A percentile compares a stretch with the other conserved stretches of the same genome.
Conservation (phyloP, 2,329 filamentous ascomycete genomes). For the Calonectria henricotiae region DNA sequence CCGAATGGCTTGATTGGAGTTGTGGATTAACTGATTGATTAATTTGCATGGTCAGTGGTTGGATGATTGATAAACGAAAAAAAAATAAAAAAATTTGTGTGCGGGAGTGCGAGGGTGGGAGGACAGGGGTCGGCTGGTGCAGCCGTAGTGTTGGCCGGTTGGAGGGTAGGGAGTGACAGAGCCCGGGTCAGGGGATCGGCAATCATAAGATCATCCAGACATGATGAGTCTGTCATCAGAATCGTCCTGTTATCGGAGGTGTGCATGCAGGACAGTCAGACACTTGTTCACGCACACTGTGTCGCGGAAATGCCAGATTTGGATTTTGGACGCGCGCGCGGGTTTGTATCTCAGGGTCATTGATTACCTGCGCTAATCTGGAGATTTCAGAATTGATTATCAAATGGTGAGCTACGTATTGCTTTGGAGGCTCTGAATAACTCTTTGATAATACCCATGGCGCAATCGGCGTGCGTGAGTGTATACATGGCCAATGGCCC, state of each 20-base stretch:
- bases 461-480: conserved; percentile 21
- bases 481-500: conserved; percentile 19
- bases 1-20: conserved; percentile 37
- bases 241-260: conserved; percentile 30
- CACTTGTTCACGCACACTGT: conserved; percentile 18
- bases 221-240: conserved; percentile 24
- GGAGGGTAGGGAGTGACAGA: conserved; percentile 35
- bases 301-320: conserved; percentile 8
- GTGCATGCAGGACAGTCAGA: conserved; percentile 10
- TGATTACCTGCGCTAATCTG: conserved; percentile 22
- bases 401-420: conserved; percentile 1
- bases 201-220: conserved; percentile 35
- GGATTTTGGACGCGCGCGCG: conserved; percentile 10
- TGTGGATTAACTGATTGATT: conserved; percentile 39
- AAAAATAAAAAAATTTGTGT: conserved; percentile 27
- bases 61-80: conserved; percentile 45
- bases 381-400: conserved; percentile 9
- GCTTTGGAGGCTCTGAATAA: conserved; percentile 18
- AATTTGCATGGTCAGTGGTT: conserved; percentile 34
- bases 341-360: conserved; percentile 18
- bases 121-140: conserved; percentile 17
- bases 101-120: conserved; percentile 14
- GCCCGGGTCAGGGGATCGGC: conserved; percentile 39
- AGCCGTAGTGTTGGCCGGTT: conserved; percentile 25
- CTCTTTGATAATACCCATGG: conserved; percentile 28